Evolutionary conservation across 2,329 filamentous ascomycete genomes (phyloP), one percentile per base, ranked within the genome.

Genomic region (Trichoderma sp.): DNA sequence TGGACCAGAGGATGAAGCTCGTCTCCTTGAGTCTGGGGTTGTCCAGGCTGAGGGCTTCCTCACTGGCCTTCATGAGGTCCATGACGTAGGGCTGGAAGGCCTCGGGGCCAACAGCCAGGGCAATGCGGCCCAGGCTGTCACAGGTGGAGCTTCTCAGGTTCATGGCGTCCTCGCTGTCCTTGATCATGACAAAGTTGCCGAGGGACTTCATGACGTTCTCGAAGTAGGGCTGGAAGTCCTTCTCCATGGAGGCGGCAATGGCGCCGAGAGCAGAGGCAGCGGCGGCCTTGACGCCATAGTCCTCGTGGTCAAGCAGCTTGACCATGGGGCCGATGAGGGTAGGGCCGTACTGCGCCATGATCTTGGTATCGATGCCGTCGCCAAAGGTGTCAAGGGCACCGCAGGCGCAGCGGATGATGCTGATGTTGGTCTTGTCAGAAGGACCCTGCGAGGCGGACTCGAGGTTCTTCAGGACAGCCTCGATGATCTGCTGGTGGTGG

Each of bases 1-100:
- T 92, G 69, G 92, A 93, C 94, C 95, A 99, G 63, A 99, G 85
- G 68, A 98, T 96, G 80, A 97, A 99, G 76, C 92, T 97, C 68
- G 93, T 97, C 82, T 99, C 95, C 78, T 93, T 91, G 59, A 98
- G 87, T 65, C 93, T 87, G 48, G 93, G 91, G 79, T 97, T 93
- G 71, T 92, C 93, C 3, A 99, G 88, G 71, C 90, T 83, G 2
- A 98, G 84, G 63, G 91, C 93, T 78, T 97, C 93, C 78, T 97
- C 93, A 70, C 92, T 97, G 15, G 94, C 90, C 72, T 89, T 85
- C 91, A 99, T 97, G 66, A 98, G 83, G 48, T 92, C 92, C 74
- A 90, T 84, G 43, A 98, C 93, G 74, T 94, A 98, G 15, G 91
- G 91, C 81, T 96, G 89, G 83, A 98, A 98, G 55, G 90, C 84